Evolutionary conservation across 2,329 filamentous ascomycete species (phyloP).

Genomic region (Trichoderma brevicompactum): DNA sequence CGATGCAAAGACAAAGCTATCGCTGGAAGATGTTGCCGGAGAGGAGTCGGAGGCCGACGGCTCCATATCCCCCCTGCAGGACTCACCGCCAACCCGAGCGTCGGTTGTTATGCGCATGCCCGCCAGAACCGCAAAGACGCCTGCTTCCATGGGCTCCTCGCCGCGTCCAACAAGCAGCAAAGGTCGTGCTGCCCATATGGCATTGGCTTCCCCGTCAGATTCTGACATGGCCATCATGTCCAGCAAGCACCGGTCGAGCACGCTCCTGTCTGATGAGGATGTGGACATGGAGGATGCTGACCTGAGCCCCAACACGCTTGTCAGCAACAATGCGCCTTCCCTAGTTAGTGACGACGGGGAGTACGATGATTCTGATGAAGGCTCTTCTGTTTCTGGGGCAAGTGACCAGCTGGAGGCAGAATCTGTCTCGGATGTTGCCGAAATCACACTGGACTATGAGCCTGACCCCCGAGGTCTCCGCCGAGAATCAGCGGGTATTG

Average conservation of each 20-base stretch:
- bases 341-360: constrained; percentile 81
- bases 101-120: constrained; percentile 62
- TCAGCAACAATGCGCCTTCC: constrained; percentile 77
- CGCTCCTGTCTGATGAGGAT: constrained; percentile 49
- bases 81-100: constrained; percentile 38
- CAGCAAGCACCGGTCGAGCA: constrained; percentile 33
- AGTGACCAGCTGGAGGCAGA: constrained; percentile 63
- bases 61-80: constrained; percentile 29
- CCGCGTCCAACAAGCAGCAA: constrained; percentile 63
- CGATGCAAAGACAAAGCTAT: constrained; percentile 61
- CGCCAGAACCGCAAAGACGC: constrained; percentile 56
- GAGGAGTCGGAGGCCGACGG: constrained; percentile 56
- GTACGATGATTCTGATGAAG: constrained; percentile 72
- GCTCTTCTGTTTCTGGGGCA: constrained; percentile 62
- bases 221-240: constrained; percentile 32
- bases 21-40: constrained; percentile 56
- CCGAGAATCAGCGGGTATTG: constrained; percentile 49
- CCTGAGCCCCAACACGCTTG: constrained; percentile 69
- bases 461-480: constrained; percentile 52
- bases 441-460: constrained; percentile 65
- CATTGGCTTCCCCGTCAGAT: constrained; percentile 46
- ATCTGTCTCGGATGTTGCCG: constrained; percentile 62
- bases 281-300: constrained; percentile 62
- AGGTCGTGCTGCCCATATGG: constrained; percentile 48
- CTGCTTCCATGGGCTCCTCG: constrained; percentile 50